Evolutionary conservation across 2,329 filamentous ascomycete genomes (phyloP).

Genomic region (Lizonia empirigonia): DNA sequence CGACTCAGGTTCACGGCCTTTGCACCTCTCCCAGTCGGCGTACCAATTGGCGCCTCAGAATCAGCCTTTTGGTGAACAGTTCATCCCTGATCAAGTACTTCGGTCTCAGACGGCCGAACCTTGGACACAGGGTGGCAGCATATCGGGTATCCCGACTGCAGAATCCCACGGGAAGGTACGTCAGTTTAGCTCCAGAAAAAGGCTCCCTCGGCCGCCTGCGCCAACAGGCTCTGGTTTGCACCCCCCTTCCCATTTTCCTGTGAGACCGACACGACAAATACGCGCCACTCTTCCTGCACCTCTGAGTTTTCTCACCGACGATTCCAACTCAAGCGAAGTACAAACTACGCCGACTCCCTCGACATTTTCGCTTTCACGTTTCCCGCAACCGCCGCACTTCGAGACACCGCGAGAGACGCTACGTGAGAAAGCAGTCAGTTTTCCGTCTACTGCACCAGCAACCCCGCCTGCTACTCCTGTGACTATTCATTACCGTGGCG

Average conservation of each 20-base stretch:
- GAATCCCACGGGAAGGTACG: slow-evolving; percentile 30
- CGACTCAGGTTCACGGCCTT: slow-evolving; percentile 25
- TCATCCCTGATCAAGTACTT: slow-evolving; percentile 24
- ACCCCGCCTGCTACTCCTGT: slow-evolving; percentile 48
- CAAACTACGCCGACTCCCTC: slow-evolving; percentile 28
- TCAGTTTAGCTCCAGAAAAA: slow-evolving; percentile 44
- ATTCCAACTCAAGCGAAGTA: slow-evolving; percentile 19
- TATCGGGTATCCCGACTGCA: slow-evolving; percentile 21
- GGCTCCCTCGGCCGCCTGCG: slow-evolving; percentile 39
- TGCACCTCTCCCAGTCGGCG: slow-evolving; percentile 40
- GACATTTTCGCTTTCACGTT: slow-evolving; percentile 44
- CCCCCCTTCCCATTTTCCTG: slow-evolving; percentile 21
- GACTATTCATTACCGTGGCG: slow-evolving; percentile 47
- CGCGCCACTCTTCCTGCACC: slow-evolving; percentile 27
- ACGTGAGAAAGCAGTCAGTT: slow-evolving; percentile 25
- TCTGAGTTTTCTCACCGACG: slow-evolving; percentile 30
- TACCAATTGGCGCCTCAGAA: slow-evolving; percentile 34
- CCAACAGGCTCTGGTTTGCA: slow-evolving; percentile 15
- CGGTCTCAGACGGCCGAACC: slow-evolving; percentile 41
- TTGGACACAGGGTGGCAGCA: slow-evolving; percentile 21
- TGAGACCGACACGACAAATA: slow-evolving; percentile 22
- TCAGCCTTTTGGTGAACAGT: slow-evolving; percentile 15
- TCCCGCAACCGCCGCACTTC: slow-evolving; percentile 41
- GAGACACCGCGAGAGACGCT: slow-evolving; percentile 21
- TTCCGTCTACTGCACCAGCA: slow-evolving; percentile 35